These are phyloP conservation scores for Fusarium newnesense DNA, from an alignment of 2,329 filamentous ascomycete genomes.

Conservation along the genomic window DNA sequence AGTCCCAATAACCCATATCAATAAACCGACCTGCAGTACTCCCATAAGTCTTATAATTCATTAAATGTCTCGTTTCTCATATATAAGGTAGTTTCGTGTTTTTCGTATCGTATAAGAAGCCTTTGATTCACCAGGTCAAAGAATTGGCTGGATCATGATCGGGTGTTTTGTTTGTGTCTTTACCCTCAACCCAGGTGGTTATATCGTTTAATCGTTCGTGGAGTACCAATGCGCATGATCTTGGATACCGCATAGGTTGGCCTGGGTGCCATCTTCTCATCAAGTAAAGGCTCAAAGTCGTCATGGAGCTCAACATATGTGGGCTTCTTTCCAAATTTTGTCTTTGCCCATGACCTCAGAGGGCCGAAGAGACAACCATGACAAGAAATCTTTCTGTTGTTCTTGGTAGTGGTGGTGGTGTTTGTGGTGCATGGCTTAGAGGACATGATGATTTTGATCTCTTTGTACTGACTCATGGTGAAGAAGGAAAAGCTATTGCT, in stretches of 20 bases:
- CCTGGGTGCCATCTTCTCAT: conserved; percentile 20
- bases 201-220: conserved; percentile 51
- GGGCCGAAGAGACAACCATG: conserved; percentile 23
- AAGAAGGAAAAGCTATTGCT: not conserved
- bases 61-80: not conserved
- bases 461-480: conserved; percentile 21
- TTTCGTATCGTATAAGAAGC: not conserved
- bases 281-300: conserved; percentile 40
- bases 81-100: not conserved
- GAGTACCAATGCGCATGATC: conserved; percentile 56
- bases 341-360: conserved; percentile 23
- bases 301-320: conserved; percentile 14
- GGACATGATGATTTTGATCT: conserved; percentile 35
- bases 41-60: not conserved
- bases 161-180: not conserved
- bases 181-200: conserved; percentile 40
- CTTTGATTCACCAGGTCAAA: too few species aligned
- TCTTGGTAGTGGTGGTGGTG: not conserved
- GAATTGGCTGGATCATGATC: not conserved
- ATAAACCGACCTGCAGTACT: not conserved
- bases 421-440: not conserved
- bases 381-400: conserved; percentile 7
- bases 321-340: conserved; percentile 4
- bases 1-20: not conserved
- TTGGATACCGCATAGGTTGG: conserved; percentile 56